Percentiles rank a stretch among this genome's conserved stretches.
phyloP scores from a whole-genome alignment of 352 stramenopile species.

The Paralagenidium karlingii region DNA sequence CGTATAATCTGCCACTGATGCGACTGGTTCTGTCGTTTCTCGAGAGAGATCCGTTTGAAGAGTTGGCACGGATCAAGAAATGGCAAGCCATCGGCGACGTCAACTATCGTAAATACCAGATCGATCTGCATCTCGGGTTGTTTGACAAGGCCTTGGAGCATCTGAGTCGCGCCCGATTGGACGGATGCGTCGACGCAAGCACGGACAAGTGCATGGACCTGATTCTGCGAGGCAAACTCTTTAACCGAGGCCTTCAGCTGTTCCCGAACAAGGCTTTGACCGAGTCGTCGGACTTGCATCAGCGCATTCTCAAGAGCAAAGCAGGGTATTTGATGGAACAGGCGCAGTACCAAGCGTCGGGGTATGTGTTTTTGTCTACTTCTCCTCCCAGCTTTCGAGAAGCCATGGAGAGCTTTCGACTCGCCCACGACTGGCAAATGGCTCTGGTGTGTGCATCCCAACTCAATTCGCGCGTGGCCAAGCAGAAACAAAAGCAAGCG shows the following conservation, averaged over 20 bases:
- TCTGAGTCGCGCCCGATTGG: too few species aligned
- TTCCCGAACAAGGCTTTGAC: conserved; percentile 13
- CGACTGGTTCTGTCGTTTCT: conserved; percentile 46
- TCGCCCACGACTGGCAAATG: conserved; percentile 45
- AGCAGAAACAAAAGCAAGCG: too few species aligned
- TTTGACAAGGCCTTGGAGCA: conserved; percentile 31
- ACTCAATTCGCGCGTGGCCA: not conserved
- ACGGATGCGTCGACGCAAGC: conserved; percentile 3
- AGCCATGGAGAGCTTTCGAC: conserved; percentile 39
- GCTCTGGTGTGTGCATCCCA: conserved; percentile 26
- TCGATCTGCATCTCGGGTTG: conserved; percentile 36
- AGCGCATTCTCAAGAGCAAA: conserved; percentile 31
- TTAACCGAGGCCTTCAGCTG: conserved; percentile 29
- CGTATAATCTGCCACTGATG: conserved; percentile 57
- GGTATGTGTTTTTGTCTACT: conserved; percentile 45
- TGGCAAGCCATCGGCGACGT: conserved; percentile 19
- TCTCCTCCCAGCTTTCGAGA: conserved; percentile 15
- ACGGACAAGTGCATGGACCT: conserved; percentile 18
- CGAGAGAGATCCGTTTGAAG: conserved; percentile 58
- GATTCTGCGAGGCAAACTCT: conserved; percentile 26
- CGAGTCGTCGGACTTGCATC: conserved; percentile 11
- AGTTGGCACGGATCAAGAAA: conserved; percentile 45
- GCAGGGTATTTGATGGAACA: conserved; percentile 21
- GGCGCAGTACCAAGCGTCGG: conserved; percentile 33
- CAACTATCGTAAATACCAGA: conserved; percentile 35